phyloP scores from a whole-genome alignment of 148 eudicot genomes.

The Diospyros kaki region DNA sequence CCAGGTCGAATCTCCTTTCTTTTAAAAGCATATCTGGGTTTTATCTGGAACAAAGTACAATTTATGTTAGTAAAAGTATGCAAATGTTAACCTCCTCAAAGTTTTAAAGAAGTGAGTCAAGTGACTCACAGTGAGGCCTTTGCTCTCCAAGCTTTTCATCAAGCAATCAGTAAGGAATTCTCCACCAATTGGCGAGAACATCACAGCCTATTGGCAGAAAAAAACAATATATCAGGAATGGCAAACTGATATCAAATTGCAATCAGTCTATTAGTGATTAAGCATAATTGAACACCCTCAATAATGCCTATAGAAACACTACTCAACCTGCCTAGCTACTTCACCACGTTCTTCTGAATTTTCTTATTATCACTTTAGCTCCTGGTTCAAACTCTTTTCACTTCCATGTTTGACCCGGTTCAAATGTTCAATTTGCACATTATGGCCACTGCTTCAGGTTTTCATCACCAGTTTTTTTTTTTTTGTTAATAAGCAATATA shows the following conservation, averaged over 20 bases:
- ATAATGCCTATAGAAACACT: neutral
- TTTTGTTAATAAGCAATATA: too few species aligned
- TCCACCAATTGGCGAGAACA: slow-evolving; percentile 87
- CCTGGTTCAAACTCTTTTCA: neutral
- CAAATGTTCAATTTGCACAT: neutral
- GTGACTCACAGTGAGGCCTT: slow-evolving; percentile 75
- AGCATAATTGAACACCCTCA: neutral
- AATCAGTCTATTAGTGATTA: neutral
- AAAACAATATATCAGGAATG: neutral
- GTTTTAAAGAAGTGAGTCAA: neutral
- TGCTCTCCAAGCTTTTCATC: slow-evolving; percentile 94
- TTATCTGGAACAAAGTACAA: slow-evolving; percentile 49
- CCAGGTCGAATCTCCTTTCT: slow-evolving; percentile 93
- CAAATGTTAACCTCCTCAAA: neutral
- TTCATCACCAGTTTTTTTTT: too few species aligned
- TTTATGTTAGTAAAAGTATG: neutral
- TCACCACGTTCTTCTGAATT: neutral
- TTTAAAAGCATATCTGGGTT: slow-evolving; percentile 91
- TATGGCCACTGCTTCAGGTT: neutral
- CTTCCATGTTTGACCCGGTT: neutral
- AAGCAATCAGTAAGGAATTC: slow-evolving; percentile 92
- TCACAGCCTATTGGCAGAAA: slow-evolving; percentile 55
- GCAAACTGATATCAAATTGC: neutral
- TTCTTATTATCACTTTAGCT: neutral
- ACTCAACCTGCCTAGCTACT: neutral